These are phyloP conservation scores for Lagerstroemia fauriei DNA, from an alignment of 441 rosid genomes.

Conservation along the genomic window DNA sequence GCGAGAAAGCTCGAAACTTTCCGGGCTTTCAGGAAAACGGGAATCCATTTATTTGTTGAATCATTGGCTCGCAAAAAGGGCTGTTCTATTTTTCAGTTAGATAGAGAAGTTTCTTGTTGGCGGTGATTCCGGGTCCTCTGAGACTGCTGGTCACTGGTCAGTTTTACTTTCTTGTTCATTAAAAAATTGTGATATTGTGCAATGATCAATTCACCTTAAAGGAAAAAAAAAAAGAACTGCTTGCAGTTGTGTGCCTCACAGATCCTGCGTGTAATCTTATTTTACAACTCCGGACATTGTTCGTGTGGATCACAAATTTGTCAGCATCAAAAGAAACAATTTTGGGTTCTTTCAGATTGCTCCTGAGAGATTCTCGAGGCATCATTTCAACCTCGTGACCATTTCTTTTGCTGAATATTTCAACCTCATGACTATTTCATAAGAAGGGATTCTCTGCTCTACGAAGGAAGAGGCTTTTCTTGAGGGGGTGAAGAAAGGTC, in stretches of 20 bases:
- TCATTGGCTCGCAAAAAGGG: background rate
- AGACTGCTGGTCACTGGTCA: slow-evolving; percentile 2
- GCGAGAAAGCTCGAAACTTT: background rate
- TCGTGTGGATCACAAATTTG: background rate
- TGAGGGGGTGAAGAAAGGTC: slow-evolving; percentile 1
- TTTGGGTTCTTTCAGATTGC: background rate
- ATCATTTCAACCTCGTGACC: background rate
- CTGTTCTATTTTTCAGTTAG: background rate
- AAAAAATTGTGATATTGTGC: background rate
- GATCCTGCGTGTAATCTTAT: background rate
- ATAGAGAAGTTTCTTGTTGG: background rate
- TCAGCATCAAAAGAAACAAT: background rate
- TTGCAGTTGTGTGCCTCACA: background rate
- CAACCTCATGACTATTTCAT: background rate
- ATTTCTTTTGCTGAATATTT: background rate
- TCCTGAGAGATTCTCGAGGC: background rate
- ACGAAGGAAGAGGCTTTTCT: background rate
- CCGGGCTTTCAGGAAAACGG: background rate
- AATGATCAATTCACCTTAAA: background rate
- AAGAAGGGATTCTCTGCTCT: background rate
- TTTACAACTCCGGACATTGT: background rate
- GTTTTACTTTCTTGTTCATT: background rate
- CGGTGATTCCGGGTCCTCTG: slow-evolving; percentile 1
- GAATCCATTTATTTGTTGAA: background rate
- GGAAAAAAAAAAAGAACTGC: background rate